Evolutionary conservation across 371 early-diverging fungal genomes (phyloP), one percentile per base, ranked within the genome.

Genomic region (Polyrhizophydium stewartii): DNA sequence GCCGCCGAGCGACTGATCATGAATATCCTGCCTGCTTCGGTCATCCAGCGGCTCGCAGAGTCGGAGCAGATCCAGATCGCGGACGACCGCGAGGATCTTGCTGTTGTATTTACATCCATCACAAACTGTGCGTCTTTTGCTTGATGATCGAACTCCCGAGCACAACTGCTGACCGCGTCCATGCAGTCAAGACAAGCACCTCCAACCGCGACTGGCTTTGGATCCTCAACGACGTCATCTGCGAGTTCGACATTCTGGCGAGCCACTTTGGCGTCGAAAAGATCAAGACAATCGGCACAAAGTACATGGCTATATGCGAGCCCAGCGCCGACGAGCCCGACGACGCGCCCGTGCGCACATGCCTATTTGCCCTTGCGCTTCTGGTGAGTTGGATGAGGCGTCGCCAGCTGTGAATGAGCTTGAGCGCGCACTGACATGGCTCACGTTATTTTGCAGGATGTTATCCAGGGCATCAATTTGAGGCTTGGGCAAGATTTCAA

Each of bases 251-350:
- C 56, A 59, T 64, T 50, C 49, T 64, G 55, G 60, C 63, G 27
- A 28, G 28, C 22, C 37, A 45, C 19, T 56, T 55, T 10, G 66
- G 64, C 22, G 63, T 73, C 32, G 74, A 74, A 33, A 73, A 73
- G 55, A 72, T 73, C 51, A 73, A 73, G 43, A 73, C 73, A 6
- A 72, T 73, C 13, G 72, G 72, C 55, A 62, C 68, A 9, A 72
- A 72, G 62, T 72, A 72, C 61, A 49, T 72, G 66, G 69, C 66
- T 17, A 59, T 67, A 52, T 52, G 67, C 10, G 67, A 71, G 45
- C 45, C 59, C 25, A 24, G 30, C 19, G 22, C 55, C 38, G 62
- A 59, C 27, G 27, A 51, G 13, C 7, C 13, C 35, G 24, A 51
- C 5, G 52, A 27, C 52, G 52, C 52, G 13, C 27, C 21, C 2